Base-by-base conservation (phyloP, 768 basidiomycete genomes). In the Mycena leptocephala region DNA sequence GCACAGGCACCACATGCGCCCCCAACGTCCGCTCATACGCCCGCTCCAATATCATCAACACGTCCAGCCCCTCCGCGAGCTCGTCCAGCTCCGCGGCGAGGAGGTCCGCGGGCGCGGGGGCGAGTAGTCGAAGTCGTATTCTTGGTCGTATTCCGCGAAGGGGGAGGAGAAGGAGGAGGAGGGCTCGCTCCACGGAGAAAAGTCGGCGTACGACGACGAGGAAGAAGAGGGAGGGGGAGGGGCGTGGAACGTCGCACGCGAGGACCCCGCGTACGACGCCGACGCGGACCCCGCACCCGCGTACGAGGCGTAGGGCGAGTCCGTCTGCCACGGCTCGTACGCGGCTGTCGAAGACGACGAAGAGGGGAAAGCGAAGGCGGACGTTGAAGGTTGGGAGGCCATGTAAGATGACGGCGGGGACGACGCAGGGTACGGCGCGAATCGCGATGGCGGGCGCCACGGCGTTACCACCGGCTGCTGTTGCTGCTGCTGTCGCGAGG, bases 21-120 rank as follows among this genome's bases (percentile, higher is more conserved):
- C 89, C 88, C 39, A 95, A 85, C 8, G 94, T 93, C 63, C 87
- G 87, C 74, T 94, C 92, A 79, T 93, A 95, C 5, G 94, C 94
- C 32, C 88, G 89, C 81, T 95, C 93, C 51, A 95, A 87, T 62
- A 95, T 91, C 81, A 89, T 88, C 18, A 95, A 88, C 16, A 95
- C 88, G 79, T 95, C 92, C 51, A 95, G 85, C 18, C 93, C 93
- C n/a, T 94, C 93, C 43, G 89, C 89, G 18, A 94, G 89, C 16
- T 94, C 93, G 71, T 92, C 90, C n/a, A 93, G 83, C 20, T 85
- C 82, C 37, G 85, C 85, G 64, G 86, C 74, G 16, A 78, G 67
- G 4, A 43, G 55, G 14, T 70, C 75, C 8, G 67, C 74, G 22
- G 67, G 56, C 2, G 22, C 46, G 33, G 26, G 35, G 18, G 13